phyloP scores from a whole-genome alignment of 441 rosid species.

The Bocquillonia castaneifolia region DNA sequence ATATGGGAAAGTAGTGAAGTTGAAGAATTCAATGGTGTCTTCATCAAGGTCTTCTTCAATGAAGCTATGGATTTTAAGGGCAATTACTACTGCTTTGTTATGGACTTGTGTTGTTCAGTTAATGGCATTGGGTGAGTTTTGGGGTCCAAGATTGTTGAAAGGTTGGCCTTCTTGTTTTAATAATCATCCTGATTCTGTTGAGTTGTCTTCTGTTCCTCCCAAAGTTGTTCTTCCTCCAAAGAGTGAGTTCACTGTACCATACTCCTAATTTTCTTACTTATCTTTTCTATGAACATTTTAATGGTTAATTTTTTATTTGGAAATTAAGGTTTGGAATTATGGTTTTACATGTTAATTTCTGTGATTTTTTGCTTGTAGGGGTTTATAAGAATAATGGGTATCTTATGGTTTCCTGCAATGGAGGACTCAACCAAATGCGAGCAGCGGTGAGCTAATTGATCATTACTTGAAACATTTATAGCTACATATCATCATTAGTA shows the following conservation, averaged over 20 bases:
- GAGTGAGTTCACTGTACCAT: slow-evolving; percentile 45
- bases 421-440: slow-evolving; percentile 99
- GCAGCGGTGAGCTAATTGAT: slow-evolving; percentile 75
- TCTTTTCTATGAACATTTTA: not conserved
- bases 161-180: slow-evolving; percentile 80
- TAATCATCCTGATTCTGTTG: slow-evolving; percentile 34
- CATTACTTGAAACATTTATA: not conserved
- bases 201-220: slow-evolving; percentile 40
- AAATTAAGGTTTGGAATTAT: not conserved
- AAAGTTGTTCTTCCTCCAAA: slow-evolving; percentile 59
- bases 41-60: slow-evolving; percentile 42
- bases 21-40: slow-evolving; percentile 46
- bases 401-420: slow-evolving; percentile 94
- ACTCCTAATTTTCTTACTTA: no score
- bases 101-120: slow-evolving; percentile 88
- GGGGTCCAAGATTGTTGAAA: slow-evolving; percentile 77
- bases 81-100: slow-evolving; percentile 61
- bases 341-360: slow-evolving; percentile 14
- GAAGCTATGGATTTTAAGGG: slow-evolving; percentile 86
- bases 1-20: slow-evolving; percentile 51
- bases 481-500: not conserved
- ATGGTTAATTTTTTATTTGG: not conserved
- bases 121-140: slow-evolving; percentile 67
- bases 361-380: slow-evolving; percentile 41
- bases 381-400: slow-evolving; percentile 87